Conservation (phyloP, 176 grass and related monocot genomes). For the Juncus effusus region DNA sequence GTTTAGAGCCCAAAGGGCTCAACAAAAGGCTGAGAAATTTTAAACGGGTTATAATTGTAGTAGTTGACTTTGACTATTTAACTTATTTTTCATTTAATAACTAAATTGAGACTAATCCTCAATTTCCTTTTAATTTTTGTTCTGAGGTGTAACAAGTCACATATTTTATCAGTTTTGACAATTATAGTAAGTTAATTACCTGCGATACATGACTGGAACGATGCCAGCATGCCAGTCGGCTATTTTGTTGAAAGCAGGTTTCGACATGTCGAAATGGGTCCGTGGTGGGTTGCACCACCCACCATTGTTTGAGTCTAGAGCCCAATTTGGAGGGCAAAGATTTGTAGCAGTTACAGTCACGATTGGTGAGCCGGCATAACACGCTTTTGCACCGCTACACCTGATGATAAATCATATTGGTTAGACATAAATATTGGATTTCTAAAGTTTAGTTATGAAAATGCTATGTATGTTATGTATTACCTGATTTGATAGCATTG, state of each 20-base stretch:
- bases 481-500: constrained; percentile 57
- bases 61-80: background rate
- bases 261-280: constrained; percentile 73
- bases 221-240: constrained; percentile 59
- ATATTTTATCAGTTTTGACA: too few species aligned
- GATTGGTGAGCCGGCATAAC: constrained; percentile 53
- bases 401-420: constrained; percentile 3
- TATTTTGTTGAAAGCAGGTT: constrained; percentile 74
- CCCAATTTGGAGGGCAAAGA: constrained; percentile 86
- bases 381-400: constrained; percentile 37
- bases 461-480: too few species aligned
- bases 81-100: too few species aligned
- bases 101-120: too few species aligned
- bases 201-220: constrained; percentile 78
- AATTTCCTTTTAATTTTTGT: too few species aligned
- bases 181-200: constrained; percentile 14
- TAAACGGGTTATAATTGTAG: too few species aligned
- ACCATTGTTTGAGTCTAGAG: constrained; percentile 47
- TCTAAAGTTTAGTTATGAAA: too few species aligned
- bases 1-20: background rate
- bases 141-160: too few species aligned
- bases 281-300: constrained; percentile 93
- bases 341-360: constrained; percentile 73
- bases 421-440: too few species aligned
- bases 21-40: background rate